A percentile compares a stretch with the other conserved stretches of the same genome.
phyloP scores from a whole-genome alignment of 1,284 basidiomycete genomes.

The Singerocomus rubriflavus region DNA sequence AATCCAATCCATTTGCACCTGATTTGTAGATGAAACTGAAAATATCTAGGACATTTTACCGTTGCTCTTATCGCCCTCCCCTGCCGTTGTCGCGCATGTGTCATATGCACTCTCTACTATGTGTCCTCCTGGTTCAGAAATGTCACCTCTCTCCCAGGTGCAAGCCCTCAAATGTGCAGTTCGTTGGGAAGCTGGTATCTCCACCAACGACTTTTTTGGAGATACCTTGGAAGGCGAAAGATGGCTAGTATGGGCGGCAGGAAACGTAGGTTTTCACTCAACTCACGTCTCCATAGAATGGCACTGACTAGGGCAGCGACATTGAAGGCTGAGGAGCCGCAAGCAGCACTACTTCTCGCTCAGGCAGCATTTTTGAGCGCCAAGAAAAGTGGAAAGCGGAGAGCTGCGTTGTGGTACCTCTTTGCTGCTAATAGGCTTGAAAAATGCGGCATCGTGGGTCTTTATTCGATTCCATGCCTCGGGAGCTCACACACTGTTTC shows the following conservation, averaged over 20 bases:
- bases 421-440: constrained; percentile 71
- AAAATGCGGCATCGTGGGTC: constrained; percentile 73
- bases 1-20: constrained; percentile 11
- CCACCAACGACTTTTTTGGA: constrained; percentile 53
- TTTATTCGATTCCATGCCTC: constrained; percentile 3
- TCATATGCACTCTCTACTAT: constrained; percentile 53
- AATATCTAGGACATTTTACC: constrained; percentile 66
- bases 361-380: constrained; percentile 71
- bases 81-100: constrained; percentile 56
- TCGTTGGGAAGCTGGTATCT: constrained; percentile 70
- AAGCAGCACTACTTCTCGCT: constrained; percentile 69
- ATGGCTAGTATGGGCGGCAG: constrained; percentile 80
- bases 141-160: constrained; percentile 59
- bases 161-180: constrained; percentile 63
- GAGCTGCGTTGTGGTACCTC: constrained; percentile 74
- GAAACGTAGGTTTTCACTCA: constrained; percentile 50
- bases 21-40: constrained; percentile 10
- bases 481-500: constrained; percentile 1
- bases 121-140: constrained; percentile 42
- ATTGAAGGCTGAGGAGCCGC: constrained; percentile 72
- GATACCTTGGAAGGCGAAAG: constrained; percentile 65
- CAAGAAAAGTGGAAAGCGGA: constrained; percentile 51
- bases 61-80: constrained; percentile 62
- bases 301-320: constrained; percentile 25
- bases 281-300: not conserved